Base-by-base conservation (phyloP, 164 flowering plant genomes). In the Sextonia rubra region DNA sequence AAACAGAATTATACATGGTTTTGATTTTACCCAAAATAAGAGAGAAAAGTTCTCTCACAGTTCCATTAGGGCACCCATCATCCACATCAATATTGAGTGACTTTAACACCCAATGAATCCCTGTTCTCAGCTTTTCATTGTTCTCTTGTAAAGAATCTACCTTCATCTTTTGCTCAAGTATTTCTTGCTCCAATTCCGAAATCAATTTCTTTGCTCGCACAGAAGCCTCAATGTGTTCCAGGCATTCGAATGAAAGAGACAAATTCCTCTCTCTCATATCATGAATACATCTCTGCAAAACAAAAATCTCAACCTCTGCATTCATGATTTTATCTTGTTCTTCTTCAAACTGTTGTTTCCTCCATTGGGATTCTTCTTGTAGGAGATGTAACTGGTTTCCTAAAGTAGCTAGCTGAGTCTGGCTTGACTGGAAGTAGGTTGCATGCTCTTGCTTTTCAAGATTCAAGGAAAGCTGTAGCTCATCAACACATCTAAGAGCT, bases 291-390 rank as follows among this genome's bases (percentile, higher is more conserved):
- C 83, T 87, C 73, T 88, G 92, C 90, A 90, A 78, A 70, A 93
- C 82, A 72, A 83, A 83, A 71, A 86, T 85, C 78, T 96, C 98
- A 26, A 86, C 77, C 80, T 96, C 90, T 29, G 94, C 85, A 77
- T 82, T 87, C 20, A 90, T 80, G 64, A 91, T 84, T 61, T 80
- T 85, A 47, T 90, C 91, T 27, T 87, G 81, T 74, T 87, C 89
- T 68, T 90, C 90, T 79, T 88, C 97, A 74, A 84, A 81, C 64
- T 87, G 90, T 66, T 83, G 82, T 79, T 81, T 86, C 73, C 83
- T 84, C 76, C 71, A 30, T 37, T 58, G 79, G 48, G 81, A 77
- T 77, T 88, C 90, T 80, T 88, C 92, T 68, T 80, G 87, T 73
- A 95, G 81, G 44, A 78, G 69, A 71, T 74, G 73, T 48, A 96